These are phyloP conservation scores for Parietaria judaica DNA, from an alignment of 306 rosid genomes.

Conservation along the genomic window DNA sequence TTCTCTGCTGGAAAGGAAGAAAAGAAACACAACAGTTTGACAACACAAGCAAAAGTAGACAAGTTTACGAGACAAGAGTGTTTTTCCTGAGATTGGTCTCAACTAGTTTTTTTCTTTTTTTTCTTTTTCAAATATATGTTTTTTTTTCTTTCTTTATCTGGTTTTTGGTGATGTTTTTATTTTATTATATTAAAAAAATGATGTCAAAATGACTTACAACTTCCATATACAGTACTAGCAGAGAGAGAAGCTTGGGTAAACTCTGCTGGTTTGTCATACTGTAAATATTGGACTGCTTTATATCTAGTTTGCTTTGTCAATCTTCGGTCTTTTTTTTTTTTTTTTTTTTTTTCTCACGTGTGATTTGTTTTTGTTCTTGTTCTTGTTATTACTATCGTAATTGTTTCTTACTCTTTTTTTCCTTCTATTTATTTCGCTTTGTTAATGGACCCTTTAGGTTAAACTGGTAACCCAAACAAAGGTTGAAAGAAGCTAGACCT, in stretches of 20 bases:
- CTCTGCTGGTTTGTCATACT: slow-evolving; percentile 38
- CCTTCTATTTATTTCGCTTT: too few species aligned
- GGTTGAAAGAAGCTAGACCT: too few species aligned
- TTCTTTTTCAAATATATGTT: neutral
- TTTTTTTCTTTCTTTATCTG: slow-evolving; percentile 20
- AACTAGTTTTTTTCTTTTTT: slow-evolving; percentile 25
- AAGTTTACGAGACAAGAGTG: slow-evolving; percentile 29
- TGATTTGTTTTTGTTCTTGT: slow-evolving; percentile 17
- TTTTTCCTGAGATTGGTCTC: slow-evolving; percentile 30
- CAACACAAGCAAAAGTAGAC: slow-evolving; percentile 31
- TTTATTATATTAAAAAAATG: slow-evolving; percentile 12
- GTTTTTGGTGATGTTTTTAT: slow-evolving; percentile 29
- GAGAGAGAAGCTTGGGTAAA: slow-evolving; percentile 32
- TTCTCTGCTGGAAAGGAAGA: slow-evolving; percentile 24
- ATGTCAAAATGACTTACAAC: slow-evolving; percentile 21
- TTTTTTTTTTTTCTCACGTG: slow-evolving; percentile 16
- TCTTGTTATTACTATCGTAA: neutral
- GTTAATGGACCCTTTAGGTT: too few species aligned
- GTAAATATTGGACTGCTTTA: slow-evolving; percentile 49
- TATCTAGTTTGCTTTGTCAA: slow-evolving; percentile 32
- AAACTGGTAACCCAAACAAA: too few species aligned
- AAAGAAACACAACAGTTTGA: slow-evolving; percentile 28
- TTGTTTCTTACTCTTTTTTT: too few species aligned
- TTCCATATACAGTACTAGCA: slow-evolving; percentile 38
- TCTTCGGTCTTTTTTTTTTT: slow-evolving; percentile 14